Percentiles rank a stretch among this genome's conserved stretches.
phyloP scores from a whole-genome alignment of 176 grass and related monocot species.

The Dactylis glomerata region DNA sequence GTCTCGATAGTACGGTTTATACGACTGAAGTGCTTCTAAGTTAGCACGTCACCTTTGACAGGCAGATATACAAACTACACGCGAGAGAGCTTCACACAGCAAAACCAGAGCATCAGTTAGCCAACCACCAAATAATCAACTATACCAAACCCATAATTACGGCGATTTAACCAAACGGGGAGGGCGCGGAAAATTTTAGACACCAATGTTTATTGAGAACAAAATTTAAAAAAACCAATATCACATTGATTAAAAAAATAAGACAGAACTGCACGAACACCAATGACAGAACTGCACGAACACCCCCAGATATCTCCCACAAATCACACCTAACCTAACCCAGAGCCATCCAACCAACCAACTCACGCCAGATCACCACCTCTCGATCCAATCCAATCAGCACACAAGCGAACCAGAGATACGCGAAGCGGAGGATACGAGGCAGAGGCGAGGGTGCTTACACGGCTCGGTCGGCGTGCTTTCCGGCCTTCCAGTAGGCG shows the following conservation, averaged over 20 bases:
- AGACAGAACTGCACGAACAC: not conserved
- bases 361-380: conserved; percentile 16
- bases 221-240: not conserved
- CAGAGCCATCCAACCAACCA: not conserved
- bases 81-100: not conserved
- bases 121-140: not conserved
- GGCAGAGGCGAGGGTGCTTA: conserved; percentile 34
- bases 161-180: not conserved
- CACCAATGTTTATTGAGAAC: not conserved
- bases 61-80: not conserved
- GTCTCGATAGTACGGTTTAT: not conserved
- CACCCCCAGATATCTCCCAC: not conserved
- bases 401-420: not conserved
- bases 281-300: conserved; percentile 1
- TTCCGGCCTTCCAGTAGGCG: conserved; percentile 94
- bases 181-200: not conserved
- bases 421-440: not conserved
- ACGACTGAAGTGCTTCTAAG: not conserved
- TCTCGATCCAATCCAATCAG: conserved; percentile 32
- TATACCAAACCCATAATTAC: not conserved
- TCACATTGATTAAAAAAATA: conserved; percentile 10
- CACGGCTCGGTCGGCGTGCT: conserved; percentile 92
- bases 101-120: conserved; percentile 11
- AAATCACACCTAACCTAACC: conserved; percentile 3
- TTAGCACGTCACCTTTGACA: not conserved